These are phyloP conservation scores for Quercus suber DNA, from an alignment of 306 rosid genomes.

Conservation along the genomic window DNA sequence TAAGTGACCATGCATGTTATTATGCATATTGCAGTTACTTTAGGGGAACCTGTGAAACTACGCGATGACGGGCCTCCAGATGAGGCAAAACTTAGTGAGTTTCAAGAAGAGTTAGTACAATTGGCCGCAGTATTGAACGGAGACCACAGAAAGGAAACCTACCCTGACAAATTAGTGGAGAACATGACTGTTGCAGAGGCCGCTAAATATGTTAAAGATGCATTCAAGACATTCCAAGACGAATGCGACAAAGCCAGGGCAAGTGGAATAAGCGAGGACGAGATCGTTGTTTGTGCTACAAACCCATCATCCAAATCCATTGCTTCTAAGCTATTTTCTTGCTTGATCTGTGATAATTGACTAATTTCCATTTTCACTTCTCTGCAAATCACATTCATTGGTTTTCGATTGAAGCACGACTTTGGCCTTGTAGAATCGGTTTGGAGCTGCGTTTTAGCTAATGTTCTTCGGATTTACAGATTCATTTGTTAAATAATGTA, in stretches of 20 bases:
- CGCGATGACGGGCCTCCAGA: conserved; percentile 43
- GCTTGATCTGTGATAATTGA: conserved; percentile 49
- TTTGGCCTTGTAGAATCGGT: not conserved
- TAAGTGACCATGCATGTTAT: not conserved
- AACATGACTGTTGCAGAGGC: conserved; percentile 47
- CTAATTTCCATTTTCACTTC: not conserved
- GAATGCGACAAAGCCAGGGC: conserved; percentile 59
- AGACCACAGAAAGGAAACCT: conserved; percentile 42
- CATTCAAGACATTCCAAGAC: conserved; percentile 38
- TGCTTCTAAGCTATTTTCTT: conserved; percentile 37
- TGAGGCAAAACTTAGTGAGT: conserved; percentile 37
- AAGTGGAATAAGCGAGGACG: conserved; percentile 45
- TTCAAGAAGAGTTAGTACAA: conserved; percentile 62
- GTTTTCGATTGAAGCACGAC: not conserved
- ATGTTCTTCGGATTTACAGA: not conserved
- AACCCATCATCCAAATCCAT: conserved; percentile 22
- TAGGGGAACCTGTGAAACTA: conserved; percentile 42
- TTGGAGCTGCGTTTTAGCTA: not conserved
- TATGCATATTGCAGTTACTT: conserved; percentile 32
- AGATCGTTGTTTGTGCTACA: conserved; percentile 39
- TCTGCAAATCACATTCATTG: not conserved
- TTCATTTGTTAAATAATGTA: not conserved
- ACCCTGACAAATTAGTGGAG: conserved; percentile 52
- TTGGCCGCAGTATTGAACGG: conserved; percentile 66
- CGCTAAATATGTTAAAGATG: conserved; percentile 39